These are phyloP conservation scores for Fonsecaea monophora DNA, from an alignment of 2,329 filamentous ascomycete species.

Conservation along the genomic window DNA sequence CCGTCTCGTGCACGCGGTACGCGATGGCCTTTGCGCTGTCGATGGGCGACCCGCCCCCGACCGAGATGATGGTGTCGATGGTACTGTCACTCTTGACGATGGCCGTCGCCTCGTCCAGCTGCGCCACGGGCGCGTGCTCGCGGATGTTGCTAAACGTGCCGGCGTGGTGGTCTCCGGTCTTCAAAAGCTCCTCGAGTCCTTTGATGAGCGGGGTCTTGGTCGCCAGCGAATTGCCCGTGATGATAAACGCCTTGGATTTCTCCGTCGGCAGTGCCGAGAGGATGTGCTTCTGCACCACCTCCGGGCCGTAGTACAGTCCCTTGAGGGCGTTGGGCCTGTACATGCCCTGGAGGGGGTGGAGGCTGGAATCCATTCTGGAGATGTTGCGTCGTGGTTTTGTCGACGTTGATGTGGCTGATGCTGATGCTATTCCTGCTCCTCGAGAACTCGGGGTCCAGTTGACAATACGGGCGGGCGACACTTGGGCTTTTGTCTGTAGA, in stretches of 20 bases:
- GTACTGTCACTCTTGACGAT: constrained; percentile 52
- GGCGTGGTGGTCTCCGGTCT: constrained; percentile 53
- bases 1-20: constrained; percentile 52
- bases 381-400: not conserved
- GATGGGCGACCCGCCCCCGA: constrained; percentile 64
- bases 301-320: constrained; percentile 58
- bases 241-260: constrained; percentile 63
- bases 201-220: constrained; percentile 61
- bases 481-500: constrained; percentile 24
- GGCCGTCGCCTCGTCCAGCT: constrained; percentile 60
- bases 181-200: constrained; percentile 57
- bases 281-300: constrained; percentile 57
- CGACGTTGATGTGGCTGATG: no score
- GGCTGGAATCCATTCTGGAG: constrained; percentile 20
- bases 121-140: constrained; percentile 62
- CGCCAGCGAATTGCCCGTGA: constrained; percentile 62
- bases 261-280: constrained; percentile 50
- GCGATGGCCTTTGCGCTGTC: constrained; percentile 59
- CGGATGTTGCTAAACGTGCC: constrained; percentile 63
- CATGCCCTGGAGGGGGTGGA: constrained; percentile 46
- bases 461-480: constrained; percentile 5
- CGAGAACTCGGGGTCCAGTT: not conserved
- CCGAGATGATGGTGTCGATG: constrained; percentile 62
- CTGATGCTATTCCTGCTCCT: no score
- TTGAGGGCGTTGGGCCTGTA: constrained; percentile 58